phyloP scores from a whole-genome alignment of 1,139 yeast species.

The Magnusiomyces tetraspermus region DNA sequence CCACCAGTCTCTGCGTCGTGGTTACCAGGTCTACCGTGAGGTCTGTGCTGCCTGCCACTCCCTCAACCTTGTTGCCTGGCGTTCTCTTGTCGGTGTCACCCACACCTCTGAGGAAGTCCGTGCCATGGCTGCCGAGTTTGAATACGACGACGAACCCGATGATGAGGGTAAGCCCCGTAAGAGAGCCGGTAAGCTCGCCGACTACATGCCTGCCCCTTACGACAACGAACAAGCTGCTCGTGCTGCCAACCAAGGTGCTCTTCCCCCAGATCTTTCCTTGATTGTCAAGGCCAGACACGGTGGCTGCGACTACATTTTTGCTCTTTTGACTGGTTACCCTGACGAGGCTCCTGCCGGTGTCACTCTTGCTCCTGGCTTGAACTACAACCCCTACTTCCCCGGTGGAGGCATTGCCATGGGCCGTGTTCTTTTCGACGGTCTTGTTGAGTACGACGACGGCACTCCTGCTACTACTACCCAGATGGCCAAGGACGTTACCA shows the following conservation, averaged over 20 bases:
- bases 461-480: slow-evolving; percentile 98
- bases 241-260: slow-evolving; percentile 98
- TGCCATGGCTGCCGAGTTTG: slow-evolving; percentile 92
- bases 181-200: slow-evolving; percentile 98
- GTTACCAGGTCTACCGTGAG: slow-evolving; percentile 97
- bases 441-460: slow-evolving; percentile 98
- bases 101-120: slow-evolving; percentile 87
- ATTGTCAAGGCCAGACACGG: slow-evolving; percentile 99
- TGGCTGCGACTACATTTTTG: slow-evolving; percentile 89
- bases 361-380: slow-evolving; percentile 79
- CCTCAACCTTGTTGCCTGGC: slow-evolving; percentile 95
- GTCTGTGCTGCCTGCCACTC: slow-evolving; percentile 99
- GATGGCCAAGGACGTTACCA: slow-evolving; percentile 97
- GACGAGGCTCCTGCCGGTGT: slow-evolving; percentile 99
- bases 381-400: slow-evolving; percentile 99
- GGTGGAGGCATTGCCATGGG: slow-evolving; percentile 99
- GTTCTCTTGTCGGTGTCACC: slow-evolving; percentile 94
- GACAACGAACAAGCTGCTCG: slow-evolving; percentile 98
- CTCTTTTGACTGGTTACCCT: slow-evolving; percentile 96
- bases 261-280: slow-evolving; percentile 95
- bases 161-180: slow-evolving; percentile 98
- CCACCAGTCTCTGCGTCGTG: slow-evolving; percentile 97
- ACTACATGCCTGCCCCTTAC: slow-evolving; percentile 90
- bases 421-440: slow-evolving; percentile 91
- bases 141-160: slow-evolving; percentile 98